Percentiles rank a stretch among this genome's conserved stretches.
Conservation (phyloP, 163 green algal species). For the Coccomyxa subellipsoidea region DNA sequence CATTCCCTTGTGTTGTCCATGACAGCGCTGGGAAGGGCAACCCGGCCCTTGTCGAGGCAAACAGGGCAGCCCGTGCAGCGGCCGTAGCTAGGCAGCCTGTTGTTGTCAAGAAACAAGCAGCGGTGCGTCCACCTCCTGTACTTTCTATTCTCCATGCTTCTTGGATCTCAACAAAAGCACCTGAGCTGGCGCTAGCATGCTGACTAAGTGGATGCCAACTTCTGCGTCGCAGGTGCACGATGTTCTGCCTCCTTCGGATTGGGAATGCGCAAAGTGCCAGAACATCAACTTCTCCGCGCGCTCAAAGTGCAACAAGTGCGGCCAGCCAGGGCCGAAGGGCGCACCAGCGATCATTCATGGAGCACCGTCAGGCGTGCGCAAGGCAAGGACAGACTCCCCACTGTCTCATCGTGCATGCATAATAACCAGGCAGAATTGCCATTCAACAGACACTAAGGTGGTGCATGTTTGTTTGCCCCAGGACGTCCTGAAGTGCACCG, state of each 20-base stretch:
- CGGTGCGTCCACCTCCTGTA: neutral
- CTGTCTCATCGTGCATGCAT: too few species aligned
- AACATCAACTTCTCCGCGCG: slow-evolving; percentile 12
- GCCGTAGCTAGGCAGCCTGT: neutral
- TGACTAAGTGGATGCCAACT: too few species aligned
- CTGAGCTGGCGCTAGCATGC: too few species aligned
- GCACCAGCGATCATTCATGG: neutral
- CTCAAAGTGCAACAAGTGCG: slow-evolving; percentile 19
- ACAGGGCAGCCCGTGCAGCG: neutral
- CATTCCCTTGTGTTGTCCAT: too few species aligned
- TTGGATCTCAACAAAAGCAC: too few species aligned
- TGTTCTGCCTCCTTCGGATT: slow-evolving; percentile 2
- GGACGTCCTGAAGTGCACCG: slow-evolving; percentile 19
- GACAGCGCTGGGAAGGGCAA: neutral
- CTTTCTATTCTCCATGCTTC: too few species aligned
- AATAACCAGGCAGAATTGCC: too few species aligned
- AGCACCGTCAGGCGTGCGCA: neutral
- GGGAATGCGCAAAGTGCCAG: slow-evolving; percentile 20
- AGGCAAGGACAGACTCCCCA: too few species aligned
- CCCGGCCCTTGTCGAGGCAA: neutral
- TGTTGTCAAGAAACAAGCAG: neutral
- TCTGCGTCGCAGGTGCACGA: neutral
- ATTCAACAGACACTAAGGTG: too few species aligned
- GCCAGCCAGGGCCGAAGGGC: neutral
- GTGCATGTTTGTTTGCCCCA: too few species aligned